These are phyloP conservation scores for Citrus australasica DNA, from an alignment of 345 rosid genomes.

Conservation along the genomic window DNA sequence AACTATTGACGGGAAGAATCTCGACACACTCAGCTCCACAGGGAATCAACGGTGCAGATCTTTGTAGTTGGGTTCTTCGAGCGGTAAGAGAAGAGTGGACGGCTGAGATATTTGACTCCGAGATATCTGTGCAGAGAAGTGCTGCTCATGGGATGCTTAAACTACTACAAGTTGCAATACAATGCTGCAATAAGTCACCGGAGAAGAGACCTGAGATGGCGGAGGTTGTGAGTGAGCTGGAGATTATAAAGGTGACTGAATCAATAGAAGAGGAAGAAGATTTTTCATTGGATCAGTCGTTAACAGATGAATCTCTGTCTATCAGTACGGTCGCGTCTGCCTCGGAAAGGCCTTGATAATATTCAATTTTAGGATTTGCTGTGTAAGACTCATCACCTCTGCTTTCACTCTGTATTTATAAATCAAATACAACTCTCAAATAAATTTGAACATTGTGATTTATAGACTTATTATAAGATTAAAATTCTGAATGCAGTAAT, in stretches of 20 bases:
- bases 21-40: slow-evolving; percentile 39
- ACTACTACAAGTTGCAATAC: slow-evolving; percentile 42
- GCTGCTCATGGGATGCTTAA: slow-evolving; percentile 39
- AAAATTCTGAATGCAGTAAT: no score
- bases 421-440: no score
- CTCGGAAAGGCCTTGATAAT: not conserved
- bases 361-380: not conserved
- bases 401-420: no score
- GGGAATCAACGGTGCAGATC: slow-evolving; percentile 44
- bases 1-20: slow-evolving; percentile 45
- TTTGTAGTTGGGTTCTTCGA: slow-evolving; percentile 49
- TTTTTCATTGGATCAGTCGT: slow-evolving; percentile 28
- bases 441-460: no score
- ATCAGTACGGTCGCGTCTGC: not conserved
- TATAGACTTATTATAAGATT: no score
- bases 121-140: slow-evolving; percentile 37
- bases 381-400: no score
- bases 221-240: slow-evolving; percentile 35
- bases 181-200: slow-evolving; percentile 42
- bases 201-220: slow-evolving; percentile 50
- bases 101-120: slow-evolving; percentile 50
- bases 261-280: slow-evolving; percentile 27
- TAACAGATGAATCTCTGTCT: slow-evolving; percentile 34
- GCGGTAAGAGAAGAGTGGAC: slow-evolving; percentile 72
- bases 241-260: slow-evolving; percentile 19